Evolutionary conservation across 2,329 filamentous ascomycete species (phyloP), one percentile per base, ranked within the genome.

Genomic region (Rosellinia necatrix): DNA sequence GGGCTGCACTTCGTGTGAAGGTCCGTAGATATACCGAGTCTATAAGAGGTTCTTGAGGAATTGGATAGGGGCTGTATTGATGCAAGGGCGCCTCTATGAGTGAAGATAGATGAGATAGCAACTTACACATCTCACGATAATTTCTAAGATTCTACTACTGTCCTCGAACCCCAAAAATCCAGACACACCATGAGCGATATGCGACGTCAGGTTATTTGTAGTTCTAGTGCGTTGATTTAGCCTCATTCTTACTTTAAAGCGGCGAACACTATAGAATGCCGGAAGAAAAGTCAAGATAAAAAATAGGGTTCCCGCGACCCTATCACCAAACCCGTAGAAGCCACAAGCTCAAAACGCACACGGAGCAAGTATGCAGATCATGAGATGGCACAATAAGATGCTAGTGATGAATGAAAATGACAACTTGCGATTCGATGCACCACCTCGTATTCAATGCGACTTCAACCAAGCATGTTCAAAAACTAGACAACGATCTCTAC

Each of bases 171-270:
- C 75, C 1, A 85, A 58, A 2, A 76, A 34, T 1, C 66, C 57
- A 3, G 82, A 79, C 29, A 84, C 72, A 1, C 62, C 69, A 24
- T 70, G 68, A 1, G 82, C 77, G 13, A 85, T 71, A 12, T 65
- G 75, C 0, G 77, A 73, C 0, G 83, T 85, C 51, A 84, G 74
- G 8, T 78, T 74, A 29, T 81, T 84, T 2, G 82, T 85, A 10
- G 83, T 84, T 38, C 82, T 84, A 50, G 34, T 40, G 38, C 27
- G 12, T 37, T n/a, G n/a, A 3, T 35, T 51, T 38, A 57, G 49
- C 21, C 19, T 42, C 17, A 3, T 4, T 35, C 25, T 22, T 8
- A 13, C 19, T 21, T 22, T 8, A 13, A 17, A 42, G 3, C 3
- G 7, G 13, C 48, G 13, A 4, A 40, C 22, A 29, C n/a, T 8